These are phyloP conservation scores for Lojkania enalia DNA, from an alignment of 2,329 filamentous ascomycete species.

Conservation along the genomic window DNA sequence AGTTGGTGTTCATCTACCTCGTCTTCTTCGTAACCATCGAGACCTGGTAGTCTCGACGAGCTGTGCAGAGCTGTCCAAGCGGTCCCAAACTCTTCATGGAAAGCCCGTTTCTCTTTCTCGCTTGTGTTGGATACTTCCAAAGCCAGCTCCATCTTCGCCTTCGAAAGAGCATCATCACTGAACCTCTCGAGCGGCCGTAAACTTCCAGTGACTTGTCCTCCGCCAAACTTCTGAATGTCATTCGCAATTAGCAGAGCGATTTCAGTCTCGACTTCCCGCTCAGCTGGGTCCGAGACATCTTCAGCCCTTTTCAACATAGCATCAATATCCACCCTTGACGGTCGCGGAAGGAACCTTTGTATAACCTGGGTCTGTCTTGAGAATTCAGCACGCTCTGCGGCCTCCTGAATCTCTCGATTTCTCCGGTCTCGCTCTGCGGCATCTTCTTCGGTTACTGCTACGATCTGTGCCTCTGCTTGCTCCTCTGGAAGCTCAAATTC, in stretches of 20 bases:
- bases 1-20: slow-evolving; percentile 69
- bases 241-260: slow-evolving; percentile 78
- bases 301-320: slow-evolving; percentile 67
- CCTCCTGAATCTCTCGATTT: slow-evolving; percentile 64
- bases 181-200: slow-evolving; percentile 64
- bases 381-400: slow-evolving; percentile 69
- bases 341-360: slow-evolving; percentile 79
- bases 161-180: slow-evolving; percentile 71
- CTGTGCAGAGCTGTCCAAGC: slow-evolving; percentile 57
- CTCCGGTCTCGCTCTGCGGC: slow-evolving; percentile 76
- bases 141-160: slow-evolving; percentile 76
- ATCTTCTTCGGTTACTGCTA: slow-evolving; percentile 65
- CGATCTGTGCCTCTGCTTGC: slow-evolving; percentile 60
- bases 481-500: slow-evolving; percentile 92
- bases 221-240: slow-evolving; percentile 77
- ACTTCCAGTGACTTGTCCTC: slow-evolving; percentile 65
- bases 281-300: slow-evolving; percentile 63
- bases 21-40: slow-evolving; percentile 78
- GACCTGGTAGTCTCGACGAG: slow-evolving; percentile 66
- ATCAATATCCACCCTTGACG: slow-evolving; percentile 70
- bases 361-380: slow-evolving; percentile 88
- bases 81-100: slow-evolving; percentile 45
- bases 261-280: slow-evolving; percentile 73
- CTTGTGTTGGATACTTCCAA: slow-evolving; percentile 63
- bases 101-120: slow-evolving; percentile 56